Evolutionary conservation across 2,329 filamentous ascomycete genomes (phyloP).

Genomic region (Zasmidium cellare): DNA sequence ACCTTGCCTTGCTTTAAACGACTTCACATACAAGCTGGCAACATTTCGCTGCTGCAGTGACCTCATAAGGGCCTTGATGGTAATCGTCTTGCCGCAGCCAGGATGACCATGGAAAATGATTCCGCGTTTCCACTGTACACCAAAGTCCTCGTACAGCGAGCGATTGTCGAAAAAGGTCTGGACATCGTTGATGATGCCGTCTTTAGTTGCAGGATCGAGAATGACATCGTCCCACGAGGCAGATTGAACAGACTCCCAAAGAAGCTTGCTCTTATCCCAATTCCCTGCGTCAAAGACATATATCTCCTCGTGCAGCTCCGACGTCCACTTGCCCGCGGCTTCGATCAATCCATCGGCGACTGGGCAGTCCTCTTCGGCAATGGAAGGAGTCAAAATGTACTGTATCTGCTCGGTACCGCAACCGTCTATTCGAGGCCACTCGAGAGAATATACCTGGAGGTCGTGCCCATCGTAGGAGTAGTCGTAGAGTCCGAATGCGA

Average conservation of each 20-base stretch:
- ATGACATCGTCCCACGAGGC: constrained; percentile 49
- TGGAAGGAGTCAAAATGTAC: constrained; percentile 20
- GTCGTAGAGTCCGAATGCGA: constrained; percentile 44
- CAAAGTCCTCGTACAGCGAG: constrained; percentile 43
- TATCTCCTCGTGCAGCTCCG: constrained; percentile 41
- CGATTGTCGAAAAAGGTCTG: constrained; percentile 42
- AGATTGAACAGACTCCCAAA: constrained; percentile 43
- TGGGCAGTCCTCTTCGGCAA: constrained; percentile 26
- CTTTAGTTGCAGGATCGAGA: constrained; percentile 45
- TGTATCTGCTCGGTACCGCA: constrained; percentile 5
- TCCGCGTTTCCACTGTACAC: constrained; percentile 52
- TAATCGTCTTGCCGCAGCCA: constrained; percentile 48
- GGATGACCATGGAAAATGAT: constrained; percentile 41
- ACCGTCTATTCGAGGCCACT: constrained; percentile 28
- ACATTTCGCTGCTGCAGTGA: constrained; percentile 39
- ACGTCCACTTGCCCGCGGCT: constrained; percentile 40
- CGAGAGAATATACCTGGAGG: constrained; percentile 40
- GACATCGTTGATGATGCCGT: constrained; percentile 39
- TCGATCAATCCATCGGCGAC: constrained; percentile 38
- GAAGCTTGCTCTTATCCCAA: constrained; percentile 40
- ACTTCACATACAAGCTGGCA: constrained; percentile 45
- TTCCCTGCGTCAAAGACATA: constrained; percentile 46
- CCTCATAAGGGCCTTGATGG: constrained; percentile 43
- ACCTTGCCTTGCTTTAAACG: constrained; percentile 35
- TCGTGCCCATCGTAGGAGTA: constrained; percentile 43